Evolutionary conservation across 495 filamentous ascomycete species (phyloP), one percentile per base, ranked within the genome.

Genomic region (Penicillium riverlandense): DNA sequence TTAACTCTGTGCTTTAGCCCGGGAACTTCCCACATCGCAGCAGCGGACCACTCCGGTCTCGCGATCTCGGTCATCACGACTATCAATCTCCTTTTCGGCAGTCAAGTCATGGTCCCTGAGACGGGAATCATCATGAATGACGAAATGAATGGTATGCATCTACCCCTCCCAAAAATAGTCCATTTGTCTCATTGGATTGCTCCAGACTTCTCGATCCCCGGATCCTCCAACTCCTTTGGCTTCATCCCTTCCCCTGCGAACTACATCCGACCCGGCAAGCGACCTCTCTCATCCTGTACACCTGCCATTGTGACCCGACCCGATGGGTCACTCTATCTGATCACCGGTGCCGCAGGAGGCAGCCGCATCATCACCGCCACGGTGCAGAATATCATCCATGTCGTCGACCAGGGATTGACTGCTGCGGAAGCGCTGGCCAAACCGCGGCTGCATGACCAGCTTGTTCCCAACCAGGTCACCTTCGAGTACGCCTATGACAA

Each of bases 51-150:
- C 5, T 70, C 75, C 0, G 88, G 87, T 0, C 63, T 92, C 44
- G 77, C 86, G 0, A 72, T 92, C 16, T 82, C 83, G 4, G 70
- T 82, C 1, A 94, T 87, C 3, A 85, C 84, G 1, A 95, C 90
- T 0, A 71, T 96, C 46, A 96, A 96, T 63, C 69, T 91, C 1
- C 70, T 90, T 0, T 96, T 95, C 43, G 90, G 90, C 12, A 81
- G 78, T 35, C 66, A 78, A 27, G 50, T 95, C 31, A 79, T 95
- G 66, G 82, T 89, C 1, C 88, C 88, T 0, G 81, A 89, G 53
- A 92, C 88, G 0, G 82, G 83, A 29, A 77, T 96, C 39, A 86
- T 95, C 38, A 85, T 91, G 81, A 96, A 96, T 61, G 81, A 95
- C 56, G 87, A 95, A 58, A 95, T 95, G 90, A 86, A 95, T 57